Conservation (phyloP, 257 asterid genomes). For the Henckelia pumila region DNA sequence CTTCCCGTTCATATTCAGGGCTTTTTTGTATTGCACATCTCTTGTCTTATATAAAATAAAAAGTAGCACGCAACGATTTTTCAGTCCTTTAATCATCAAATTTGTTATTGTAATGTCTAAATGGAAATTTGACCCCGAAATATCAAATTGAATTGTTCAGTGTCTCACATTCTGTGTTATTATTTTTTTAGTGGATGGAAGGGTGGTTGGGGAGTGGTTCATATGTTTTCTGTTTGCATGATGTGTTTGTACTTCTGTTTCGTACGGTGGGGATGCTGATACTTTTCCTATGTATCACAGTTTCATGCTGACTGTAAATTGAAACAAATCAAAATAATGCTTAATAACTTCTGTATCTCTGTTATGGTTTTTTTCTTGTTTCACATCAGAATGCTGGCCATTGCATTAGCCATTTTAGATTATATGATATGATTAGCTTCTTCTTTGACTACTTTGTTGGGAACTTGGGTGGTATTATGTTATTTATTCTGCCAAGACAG, state of each 20-base stretch:
- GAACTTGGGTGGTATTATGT: constrained; percentile 33
- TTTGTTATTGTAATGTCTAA: neutral
- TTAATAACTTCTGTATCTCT: neutral
- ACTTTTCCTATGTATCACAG: neutral
- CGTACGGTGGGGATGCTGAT: too few species aligned
- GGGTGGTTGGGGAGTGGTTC: neutral
- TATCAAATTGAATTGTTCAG: neutral
- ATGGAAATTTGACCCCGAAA: neutral
- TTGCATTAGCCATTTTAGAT: neutral
- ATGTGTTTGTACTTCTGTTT: too few species aligned
- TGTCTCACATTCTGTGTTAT: neutral
- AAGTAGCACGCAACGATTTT: neutral
- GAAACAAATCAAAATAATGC: neutral
- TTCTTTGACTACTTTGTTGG: constrained; percentile 22
- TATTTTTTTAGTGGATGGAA: neutral
- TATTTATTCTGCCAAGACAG: constrained; percentile 44
- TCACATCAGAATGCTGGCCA: neutral
- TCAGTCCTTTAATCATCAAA: neutral
- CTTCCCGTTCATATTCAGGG: neutral
- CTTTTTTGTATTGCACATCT: neutral
- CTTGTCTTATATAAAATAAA: neutral
- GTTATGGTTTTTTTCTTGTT: constrained; percentile 3
- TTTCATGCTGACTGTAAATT: neutral
- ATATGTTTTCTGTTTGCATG: too few species aligned
- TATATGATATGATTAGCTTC: neutral